Base-by-base conservation (phyloP, 1,139 yeast genomes). In the Geotrichum fermentans region DNA sequence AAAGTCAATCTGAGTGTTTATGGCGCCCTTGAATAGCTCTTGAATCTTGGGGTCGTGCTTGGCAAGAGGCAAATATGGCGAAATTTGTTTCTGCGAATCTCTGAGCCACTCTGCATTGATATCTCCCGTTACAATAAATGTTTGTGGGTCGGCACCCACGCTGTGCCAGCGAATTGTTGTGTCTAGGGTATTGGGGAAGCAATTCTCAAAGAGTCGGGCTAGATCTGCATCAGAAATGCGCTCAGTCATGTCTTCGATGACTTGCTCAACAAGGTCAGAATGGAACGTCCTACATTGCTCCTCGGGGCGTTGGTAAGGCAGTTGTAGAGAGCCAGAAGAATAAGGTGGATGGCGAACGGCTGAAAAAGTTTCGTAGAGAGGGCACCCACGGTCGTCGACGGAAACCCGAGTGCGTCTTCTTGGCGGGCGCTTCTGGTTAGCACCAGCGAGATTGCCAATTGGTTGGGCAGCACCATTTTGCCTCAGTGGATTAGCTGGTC, bases 111-210 rank as follows among this genome's bases (percentile, higher is more conserved):
- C 95, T 1, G 96, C 96, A 64, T 87, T 89, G 48, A 70, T 70
- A 59, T 87, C 96, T 2, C 96, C 96, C 0, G 96, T 88, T 30
- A 88, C 95, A 1, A 88, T 77, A 66, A 88, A 88, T 0, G 83
- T 72, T 52, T 74, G 70, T 39, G 54, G 47, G 22, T 56, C 56
- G 11, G 56, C 35, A 24, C 64, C 60, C 32, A 58, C 59, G 13
- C 64, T 61, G 62, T 83, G 88, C 88, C 90, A 88, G 51, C 84
- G 71, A 43, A 88, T 79, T 0, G 96, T 87, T 0, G 96, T 88
- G 61, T 88, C 96, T 46, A 89, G 69, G 0, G 96, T 88, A 61
- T 89, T 89, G 7, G 96, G 96, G 53, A 88, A 75, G 49, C 94
- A 77, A 62, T 88, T 88, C 60, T 87, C 96, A 57, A 88, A 76